Conservation (phyloP, 1,284 basidiomycete species). For the Cryptococcus jaspeensis region DNA sequence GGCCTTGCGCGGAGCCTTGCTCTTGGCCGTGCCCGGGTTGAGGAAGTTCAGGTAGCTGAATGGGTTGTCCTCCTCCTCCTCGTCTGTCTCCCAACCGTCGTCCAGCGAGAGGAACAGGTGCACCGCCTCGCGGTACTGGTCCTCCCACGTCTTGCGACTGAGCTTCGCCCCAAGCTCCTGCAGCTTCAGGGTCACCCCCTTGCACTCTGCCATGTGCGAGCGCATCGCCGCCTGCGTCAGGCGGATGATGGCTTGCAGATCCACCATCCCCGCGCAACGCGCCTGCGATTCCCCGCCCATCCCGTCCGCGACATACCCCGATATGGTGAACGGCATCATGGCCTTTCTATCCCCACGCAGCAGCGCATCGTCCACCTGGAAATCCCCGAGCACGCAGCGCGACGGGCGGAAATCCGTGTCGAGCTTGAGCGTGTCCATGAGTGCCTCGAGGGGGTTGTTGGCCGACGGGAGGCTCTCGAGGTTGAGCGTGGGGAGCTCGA, state of each 20-base stretch:
- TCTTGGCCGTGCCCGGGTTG: background rate
- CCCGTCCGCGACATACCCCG: background rate
- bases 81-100: background rate
- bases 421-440: background rate
- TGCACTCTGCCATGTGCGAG: background rate
- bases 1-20: background rate
- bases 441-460: background rate
- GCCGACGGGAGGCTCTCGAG: background rate
- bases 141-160: background rate
- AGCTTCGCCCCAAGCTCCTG: background rate
- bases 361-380: slow-evolving; percentile 1
- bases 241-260: background rate
- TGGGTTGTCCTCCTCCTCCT: no score
- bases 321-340: background rate
- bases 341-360: slow-evolving; percentile 2
- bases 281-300: background rate
- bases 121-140: background rate
- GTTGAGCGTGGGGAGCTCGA: slow-evolving; percentile 1
- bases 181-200: background rate
- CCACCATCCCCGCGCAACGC: background rate
- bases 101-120: background rate
- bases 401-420: background rate
- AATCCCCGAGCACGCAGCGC: background rate
- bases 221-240: background rate
- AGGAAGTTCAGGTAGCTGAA: no score